Evolutionary conservation across 225 moss, liverwort and hornwort genomes (phyloP).

Genomic region (Lunularia cruciata): DNA sequence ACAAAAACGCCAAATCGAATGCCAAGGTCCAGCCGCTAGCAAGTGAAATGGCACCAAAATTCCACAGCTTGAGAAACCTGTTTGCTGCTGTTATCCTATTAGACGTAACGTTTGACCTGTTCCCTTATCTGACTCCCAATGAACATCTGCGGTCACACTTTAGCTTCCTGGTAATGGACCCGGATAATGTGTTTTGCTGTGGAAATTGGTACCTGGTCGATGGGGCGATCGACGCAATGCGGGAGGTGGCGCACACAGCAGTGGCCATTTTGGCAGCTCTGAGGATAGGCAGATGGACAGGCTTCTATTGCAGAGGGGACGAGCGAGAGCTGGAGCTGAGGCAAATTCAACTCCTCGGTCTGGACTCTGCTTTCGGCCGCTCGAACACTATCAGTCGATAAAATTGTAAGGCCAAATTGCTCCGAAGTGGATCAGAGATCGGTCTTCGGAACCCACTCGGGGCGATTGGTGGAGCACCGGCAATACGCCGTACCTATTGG

Average conservation of each 20-base stretch:
- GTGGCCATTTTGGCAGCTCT: slow-evolving; percentile 58
- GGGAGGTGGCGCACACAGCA: slow-evolving; percentile 65
- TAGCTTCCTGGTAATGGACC: too few species aligned
- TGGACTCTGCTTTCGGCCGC: neutral
- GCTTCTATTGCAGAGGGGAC: neutral
- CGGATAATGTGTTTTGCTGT: too few species aligned
- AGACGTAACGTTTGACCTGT: too few species aligned
- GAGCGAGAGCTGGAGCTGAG: slow-evolving; percentile 14
- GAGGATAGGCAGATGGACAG: neutral
- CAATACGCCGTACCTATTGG: slow-evolving; percentile 38
- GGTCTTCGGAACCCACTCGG: neutral
- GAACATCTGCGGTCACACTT: too few species aligned
- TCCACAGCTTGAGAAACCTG: too few species aligned
- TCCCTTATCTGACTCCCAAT: too few species aligned
- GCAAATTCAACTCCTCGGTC: slow-evolving; percentile 17
- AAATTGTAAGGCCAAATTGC: slow-evolving; percentile 10
- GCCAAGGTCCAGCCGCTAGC: too few species aligned
- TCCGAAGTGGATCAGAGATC: slow-evolving; percentile 24
- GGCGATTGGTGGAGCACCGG: slow-evolving; percentile 18
- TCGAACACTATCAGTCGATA: neutral
- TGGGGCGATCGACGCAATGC: slow-evolving; percentile 69
- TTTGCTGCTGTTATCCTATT: too few species aligned
- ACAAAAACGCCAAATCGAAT: too few species aligned
- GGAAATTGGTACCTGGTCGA: slow-evolving; percentile 56
- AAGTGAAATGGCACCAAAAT: too few species aligned